Percentiles rank a stretch among this genome's conserved stretches.
Conservation (phyloP, 2,329 filamentous ascomycete genomes). For the Epicoccum nigrum region DNA sequence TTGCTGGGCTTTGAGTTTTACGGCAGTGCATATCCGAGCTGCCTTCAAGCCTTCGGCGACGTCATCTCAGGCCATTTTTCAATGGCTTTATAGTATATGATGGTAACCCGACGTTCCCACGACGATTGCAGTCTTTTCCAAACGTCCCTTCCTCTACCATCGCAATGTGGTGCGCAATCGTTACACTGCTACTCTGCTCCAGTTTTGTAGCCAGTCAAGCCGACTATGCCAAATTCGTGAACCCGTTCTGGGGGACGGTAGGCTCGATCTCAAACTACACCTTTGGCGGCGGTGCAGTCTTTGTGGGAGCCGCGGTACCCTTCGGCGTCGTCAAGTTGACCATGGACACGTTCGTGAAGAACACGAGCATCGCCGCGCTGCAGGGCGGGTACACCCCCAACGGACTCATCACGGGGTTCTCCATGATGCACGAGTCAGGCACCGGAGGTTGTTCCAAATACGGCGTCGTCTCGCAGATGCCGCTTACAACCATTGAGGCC, state of each 20-base stretch:
- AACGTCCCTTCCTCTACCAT: too few species aligned
- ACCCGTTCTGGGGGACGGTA: constrained; percentile 59
- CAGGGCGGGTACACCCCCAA: constrained; percentile 48
- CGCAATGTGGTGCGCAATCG: too few species aligned
- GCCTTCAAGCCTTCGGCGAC: too few species aligned
- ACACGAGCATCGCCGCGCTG: constrained; percentile 26
- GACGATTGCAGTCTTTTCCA: too few species aligned
- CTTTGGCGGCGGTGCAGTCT: constrained; percentile 48
- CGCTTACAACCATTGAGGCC: constrained; percentile 50
- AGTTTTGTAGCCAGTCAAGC: background rate
- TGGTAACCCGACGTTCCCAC: too few species aligned
- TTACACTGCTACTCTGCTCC: background rate
- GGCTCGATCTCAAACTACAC: constrained; percentile 53
- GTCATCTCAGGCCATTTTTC: too few species aligned
- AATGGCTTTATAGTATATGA: too few species aligned
- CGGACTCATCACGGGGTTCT: constrained; percentile 44
- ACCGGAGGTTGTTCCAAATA: constrained; percentile 75
- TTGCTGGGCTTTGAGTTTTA: too few species aligned
- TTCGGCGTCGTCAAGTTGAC: constrained; percentile 46
- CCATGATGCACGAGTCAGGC: constrained; percentile 46
- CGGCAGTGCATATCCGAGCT: too few species aligned
- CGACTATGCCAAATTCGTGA: constrained; percentile 54
- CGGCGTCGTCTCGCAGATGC: constrained; percentile 65
- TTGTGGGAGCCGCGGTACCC: constrained; percentile 41
- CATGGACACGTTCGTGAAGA: constrained; percentile 42